phyloP scores from a whole-genome alignment of 1,284 basidiomycete species.

The Ceratobasidium sp. region DNA sequence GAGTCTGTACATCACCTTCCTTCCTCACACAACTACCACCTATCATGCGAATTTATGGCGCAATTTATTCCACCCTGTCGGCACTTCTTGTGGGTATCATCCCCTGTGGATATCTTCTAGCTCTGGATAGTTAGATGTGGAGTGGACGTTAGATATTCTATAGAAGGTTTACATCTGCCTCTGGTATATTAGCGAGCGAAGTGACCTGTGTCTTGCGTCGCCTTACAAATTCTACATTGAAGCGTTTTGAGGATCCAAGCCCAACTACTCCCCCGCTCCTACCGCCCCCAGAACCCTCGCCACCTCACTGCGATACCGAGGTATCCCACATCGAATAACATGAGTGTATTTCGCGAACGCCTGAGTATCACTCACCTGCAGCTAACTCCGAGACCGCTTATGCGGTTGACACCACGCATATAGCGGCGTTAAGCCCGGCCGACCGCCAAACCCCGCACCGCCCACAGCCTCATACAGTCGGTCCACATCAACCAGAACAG shows the following conservation, averaged over 20 bases:
- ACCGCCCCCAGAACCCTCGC: constrained; percentile 35
- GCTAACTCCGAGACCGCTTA: constrained; percentile 56
- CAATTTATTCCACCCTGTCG: neutral
- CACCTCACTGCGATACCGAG: constrained; percentile 46
- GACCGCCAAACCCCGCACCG: constrained; percentile 54
- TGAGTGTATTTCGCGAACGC: neutral
- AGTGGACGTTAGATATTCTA: neutral
- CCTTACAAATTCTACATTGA: neutral
- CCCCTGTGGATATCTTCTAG: neutral
- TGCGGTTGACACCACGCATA: constrained; percentile 57
- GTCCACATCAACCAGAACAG: constrained; percentile 63
- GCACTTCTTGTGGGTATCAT: neutral
- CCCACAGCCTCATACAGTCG: constrained; percentile 62
- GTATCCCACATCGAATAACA: constrained; percentile 33
- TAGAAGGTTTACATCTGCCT: neutral
- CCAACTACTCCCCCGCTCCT: constrained; percentile 28
- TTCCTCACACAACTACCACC: too few species aligned
- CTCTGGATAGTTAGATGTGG: neutral
- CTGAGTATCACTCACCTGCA: constrained; percentile 47
- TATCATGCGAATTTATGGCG: neutral
- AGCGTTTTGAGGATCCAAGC: neutral
- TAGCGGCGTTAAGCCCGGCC: constrained; percentile 52
- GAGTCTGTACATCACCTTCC: too few species aligned
- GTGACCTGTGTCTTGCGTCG: neutral
- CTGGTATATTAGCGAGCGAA: neutral